Conservation (phyloP, 2,329 filamentous ascomycete genomes). For the Pezicula rhizophila region DNA sequence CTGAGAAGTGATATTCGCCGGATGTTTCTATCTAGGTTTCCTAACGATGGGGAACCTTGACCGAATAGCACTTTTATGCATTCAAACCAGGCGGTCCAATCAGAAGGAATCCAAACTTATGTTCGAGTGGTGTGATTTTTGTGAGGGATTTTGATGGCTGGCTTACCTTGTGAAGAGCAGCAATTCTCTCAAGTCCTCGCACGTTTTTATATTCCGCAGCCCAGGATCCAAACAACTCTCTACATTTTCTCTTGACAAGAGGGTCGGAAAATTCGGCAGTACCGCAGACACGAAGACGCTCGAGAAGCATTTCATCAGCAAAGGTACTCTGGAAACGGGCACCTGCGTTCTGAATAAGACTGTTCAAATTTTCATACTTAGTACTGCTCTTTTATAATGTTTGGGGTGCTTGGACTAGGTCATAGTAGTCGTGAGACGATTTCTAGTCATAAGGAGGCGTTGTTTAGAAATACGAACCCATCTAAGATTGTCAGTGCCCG, state of each 20-base stretch:
- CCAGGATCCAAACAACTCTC: constrained; percentile 83
- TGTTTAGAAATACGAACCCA: constrained; percentile 28
- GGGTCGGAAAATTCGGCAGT: constrained; percentile 79
- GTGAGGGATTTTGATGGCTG: constrained; percentile 2
- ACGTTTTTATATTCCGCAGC: constrained; percentile 73
- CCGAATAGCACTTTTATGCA: too few species aligned
- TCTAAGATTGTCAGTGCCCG: constrained; percentile 85
- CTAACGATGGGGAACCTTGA: too few species aligned
- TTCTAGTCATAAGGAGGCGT: too few species aligned
- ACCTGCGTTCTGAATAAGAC: constrained; percentile 90
- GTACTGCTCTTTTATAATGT: too few species aligned
- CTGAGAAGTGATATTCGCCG: too few species aligned
- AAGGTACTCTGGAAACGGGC: constrained; percentile 80
- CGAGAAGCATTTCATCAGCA: constrained; percentile 84
- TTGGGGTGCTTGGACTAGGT: too few species aligned
- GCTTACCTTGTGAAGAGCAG: constrained; percentile 64
- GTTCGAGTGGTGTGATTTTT: background rate
- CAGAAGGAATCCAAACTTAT: too few species aligned
- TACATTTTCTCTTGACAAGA: constrained; percentile 83
- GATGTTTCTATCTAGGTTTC: too few species aligned
- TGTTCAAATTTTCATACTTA: too few species aligned
- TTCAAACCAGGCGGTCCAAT: too few species aligned
- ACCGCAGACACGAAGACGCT: constrained; percentile 81
- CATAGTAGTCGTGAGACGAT: too few species aligned
- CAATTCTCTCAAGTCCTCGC: constrained; percentile 72